A percentile compares a stretch with the other conserved stretches of the same genome.
Conservation (phyloP, 495 filamentous ascomycete species). For the Penicillium psychrofluorescens region DNA sequence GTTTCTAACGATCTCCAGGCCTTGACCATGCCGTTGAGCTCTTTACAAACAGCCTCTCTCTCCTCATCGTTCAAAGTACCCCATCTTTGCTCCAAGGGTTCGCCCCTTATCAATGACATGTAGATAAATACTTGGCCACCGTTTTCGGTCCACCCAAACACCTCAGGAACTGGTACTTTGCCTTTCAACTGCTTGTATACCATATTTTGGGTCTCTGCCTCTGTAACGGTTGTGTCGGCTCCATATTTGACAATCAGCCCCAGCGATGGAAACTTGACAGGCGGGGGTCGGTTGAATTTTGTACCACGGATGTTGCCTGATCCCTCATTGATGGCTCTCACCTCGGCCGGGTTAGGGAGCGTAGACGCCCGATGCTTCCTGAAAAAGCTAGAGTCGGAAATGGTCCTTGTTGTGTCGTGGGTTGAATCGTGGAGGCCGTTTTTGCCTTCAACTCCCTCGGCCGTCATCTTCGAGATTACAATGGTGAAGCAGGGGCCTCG, state of each 20-base stretch:
- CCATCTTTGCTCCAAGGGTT: constrained; percentile 12
- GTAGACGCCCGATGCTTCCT: background rate
- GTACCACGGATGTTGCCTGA: background rate
- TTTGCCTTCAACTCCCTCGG: no score
- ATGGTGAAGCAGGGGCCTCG: no score
- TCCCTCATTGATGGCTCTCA: background rate
- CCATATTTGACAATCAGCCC: background rate
- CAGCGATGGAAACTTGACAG: background rate
- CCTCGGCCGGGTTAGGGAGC: background rate
- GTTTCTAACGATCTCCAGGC: background rate
- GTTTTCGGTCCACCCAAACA: background rate
- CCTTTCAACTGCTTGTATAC: background rate
- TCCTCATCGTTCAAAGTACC: constrained; percentile 7
- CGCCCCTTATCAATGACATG: constrained; percentile 6
- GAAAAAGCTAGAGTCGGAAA: background rate
- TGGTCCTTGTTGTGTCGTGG: background rate
- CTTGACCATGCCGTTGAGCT: constrained; percentile 7
- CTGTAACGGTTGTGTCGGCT: background rate
- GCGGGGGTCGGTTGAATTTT: background rate
- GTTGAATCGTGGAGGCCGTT: no score
- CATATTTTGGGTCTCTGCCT: background rate
- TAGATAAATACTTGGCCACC: constrained; percentile 1
- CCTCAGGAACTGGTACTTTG: constrained; percentile 1
- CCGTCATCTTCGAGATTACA: no score
- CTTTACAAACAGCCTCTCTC: constrained; percentile 9